Base-by-base conservation (phyloP, 192 early-diverging fungal genomes). In the Geranomyces variabilis region DNA sequence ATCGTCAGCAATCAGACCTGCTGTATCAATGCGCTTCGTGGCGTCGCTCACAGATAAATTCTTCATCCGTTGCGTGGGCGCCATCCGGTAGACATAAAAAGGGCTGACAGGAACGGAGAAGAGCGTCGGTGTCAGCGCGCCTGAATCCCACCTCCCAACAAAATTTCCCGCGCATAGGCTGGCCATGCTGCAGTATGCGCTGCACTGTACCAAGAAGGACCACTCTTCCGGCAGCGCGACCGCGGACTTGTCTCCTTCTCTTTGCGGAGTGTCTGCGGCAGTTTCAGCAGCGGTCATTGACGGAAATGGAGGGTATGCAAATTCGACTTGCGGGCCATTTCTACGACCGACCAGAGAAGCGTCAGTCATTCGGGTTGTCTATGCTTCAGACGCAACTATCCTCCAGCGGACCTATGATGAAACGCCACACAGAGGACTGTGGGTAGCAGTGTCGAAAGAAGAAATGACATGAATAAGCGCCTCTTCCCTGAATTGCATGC, bases 41-140 rank as follows among this genome's bases (percentile, higher is more conserved):
- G 36, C 10, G 56, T 59, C 36, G 31, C 76, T 31, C 31, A 81
- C 78, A 93, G 1, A 91, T 87, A 69, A 92, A 93, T 62, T 93
- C 91, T 74, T 93, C 90, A 33, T 91, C 90, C 63, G 73, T 77
- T 9, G 80, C 83, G 77, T 93, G 91, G 7, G 90, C 90, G 41
- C 91, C 91, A 70, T 93, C 92, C 58, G 92, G 92, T 14, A 93
- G 78, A 44, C 90, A 91, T 64, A 93, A 77, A 76, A 93, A 93
- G 0, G 92, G 92, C 83, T 84, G 41, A 10, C 36, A 10, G 36
- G 36, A 10, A 7, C 3, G 10, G 36, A 10, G 10, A 41, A 41
- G 36, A 41, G 36, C 10, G 36, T 41, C 36, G 36, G 36, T 41
- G 10, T 41, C 36, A 41, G 36, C 36, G 36, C 3, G 17, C 8